Conservation (phyloP, 1,284 basidiomycete species). For the Chalciporus sp. region DNA sequence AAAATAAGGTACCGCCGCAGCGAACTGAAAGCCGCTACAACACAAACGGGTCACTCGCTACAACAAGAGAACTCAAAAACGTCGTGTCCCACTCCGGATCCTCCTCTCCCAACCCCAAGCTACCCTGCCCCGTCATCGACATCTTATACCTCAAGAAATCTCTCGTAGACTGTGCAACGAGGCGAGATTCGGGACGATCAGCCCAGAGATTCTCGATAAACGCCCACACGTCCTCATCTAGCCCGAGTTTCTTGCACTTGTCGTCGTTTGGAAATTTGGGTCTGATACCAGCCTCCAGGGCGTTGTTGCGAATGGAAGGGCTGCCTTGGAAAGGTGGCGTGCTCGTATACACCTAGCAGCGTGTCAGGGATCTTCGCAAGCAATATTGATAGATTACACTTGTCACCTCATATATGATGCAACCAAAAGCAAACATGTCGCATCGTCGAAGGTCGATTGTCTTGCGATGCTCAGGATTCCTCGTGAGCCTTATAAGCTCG, state of each 20-base stretch:
- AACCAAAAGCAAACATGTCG: conserved; percentile 35
- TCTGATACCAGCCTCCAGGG: conserved; percentile 18
- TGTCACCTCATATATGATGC: conserved; percentile 31
- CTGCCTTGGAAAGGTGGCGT: conserved; percentile 20
- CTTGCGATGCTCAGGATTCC: conserved; percentile 17
- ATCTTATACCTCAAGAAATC: conserved; percentile 24
- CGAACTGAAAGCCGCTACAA: conserved; percentile 7
- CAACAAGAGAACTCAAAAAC: conserved; percentile 20
- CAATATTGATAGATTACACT: not conserved
- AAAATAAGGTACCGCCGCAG: not conserved
- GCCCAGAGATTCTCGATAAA: conserved; percentile 28
- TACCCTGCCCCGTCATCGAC: not conserved
- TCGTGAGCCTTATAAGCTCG: conserved; percentile 19
- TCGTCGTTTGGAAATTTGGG: conserved; percentile 19
- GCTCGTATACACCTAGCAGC: conserved; percentile 20
- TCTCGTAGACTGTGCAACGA: conserved; percentile 23
- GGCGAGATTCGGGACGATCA: conserved; percentile 28
- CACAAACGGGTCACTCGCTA: conserved; percentile 14
- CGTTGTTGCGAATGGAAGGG: conserved; percentile 13
- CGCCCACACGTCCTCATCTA: conserved; percentile 33
- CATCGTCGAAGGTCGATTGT: conserved; percentile 26
- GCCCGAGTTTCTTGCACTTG: conserved; percentile 11
- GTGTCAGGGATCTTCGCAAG: not conserved
- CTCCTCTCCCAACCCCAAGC: not conserved
- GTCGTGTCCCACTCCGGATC: conserved; percentile 28